phyloP scores from a whole-genome alignment of 73 alveolate species.

The Paramecium biaurelia region DNA sequence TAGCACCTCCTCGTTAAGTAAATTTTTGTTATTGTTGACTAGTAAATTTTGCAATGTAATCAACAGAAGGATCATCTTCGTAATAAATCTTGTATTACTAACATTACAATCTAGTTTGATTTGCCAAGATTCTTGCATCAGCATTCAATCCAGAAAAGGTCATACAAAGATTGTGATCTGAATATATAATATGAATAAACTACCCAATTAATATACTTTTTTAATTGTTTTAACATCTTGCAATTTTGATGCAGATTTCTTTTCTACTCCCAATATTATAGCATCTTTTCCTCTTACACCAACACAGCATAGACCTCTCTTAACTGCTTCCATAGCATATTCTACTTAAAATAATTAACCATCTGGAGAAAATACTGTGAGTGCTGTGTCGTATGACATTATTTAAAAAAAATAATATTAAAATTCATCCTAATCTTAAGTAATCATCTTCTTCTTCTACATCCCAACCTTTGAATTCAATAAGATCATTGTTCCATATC shows the following conservation, averaged over 20 bases:
- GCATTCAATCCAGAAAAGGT: slow-evolving; percentile 97
- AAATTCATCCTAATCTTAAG: slow-evolving; percentile 58
- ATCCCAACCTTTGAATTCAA: slow-evolving; percentile 40
- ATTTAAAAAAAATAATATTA: slow-evolving; percentile 64
- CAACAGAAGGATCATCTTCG: slow-evolving; percentile 91
- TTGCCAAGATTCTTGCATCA: slow-evolving; percentile 93
- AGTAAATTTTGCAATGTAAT: slow-evolving; percentile 88
- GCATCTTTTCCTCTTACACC: slow-evolving; percentile 92
- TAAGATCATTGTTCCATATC: not conserved
- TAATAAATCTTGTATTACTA: slow-evolving; percentile 82
- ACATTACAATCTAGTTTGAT: slow-evolving; percentile 89
- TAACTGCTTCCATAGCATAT: slow-evolving; percentile 98
- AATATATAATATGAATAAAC: not conserved
- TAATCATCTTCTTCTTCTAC: slow-evolving; percentile 30
- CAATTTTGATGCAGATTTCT: slow-evolving; percentile 88
- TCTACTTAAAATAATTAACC: slow-evolving; percentile 96
- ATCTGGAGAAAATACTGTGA: slow-evolving; percentile 96
- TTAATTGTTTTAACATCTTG: slow-evolving; percentile 94
- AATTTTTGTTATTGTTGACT: slow-evolving; percentile 87
- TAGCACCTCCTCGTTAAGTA: slow-evolving; percentile 95
- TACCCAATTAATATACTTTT: slow-evolving; percentile 75
- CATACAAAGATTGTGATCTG: slow-evolving; percentile 89
- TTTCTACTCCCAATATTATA: slow-evolving; percentile 91
- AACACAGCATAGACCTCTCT: slow-evolving; percentile 90
- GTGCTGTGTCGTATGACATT: slow-evolving; percentile 96